Conservation (phyloP, 2,329 filamentous ascomycete species). For the Talaromyces sp. region DNA sequence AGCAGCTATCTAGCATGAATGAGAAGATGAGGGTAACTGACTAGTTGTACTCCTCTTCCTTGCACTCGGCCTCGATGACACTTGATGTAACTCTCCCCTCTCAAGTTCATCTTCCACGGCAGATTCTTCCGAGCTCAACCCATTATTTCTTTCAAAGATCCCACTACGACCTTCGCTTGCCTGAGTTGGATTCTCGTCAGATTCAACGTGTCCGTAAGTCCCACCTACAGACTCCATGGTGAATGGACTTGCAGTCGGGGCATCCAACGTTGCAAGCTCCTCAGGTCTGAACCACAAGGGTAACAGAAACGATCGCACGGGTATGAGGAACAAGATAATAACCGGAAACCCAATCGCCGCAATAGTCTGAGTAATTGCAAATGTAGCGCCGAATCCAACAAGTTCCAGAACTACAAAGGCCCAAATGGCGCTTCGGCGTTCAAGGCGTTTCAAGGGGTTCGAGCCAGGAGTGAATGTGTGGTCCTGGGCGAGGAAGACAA, state of each 20-base stretch:
- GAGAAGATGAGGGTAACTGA: neutral
- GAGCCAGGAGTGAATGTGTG: constrained; percentile 54
- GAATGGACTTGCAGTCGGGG: constrained; percentile 70
- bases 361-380: constrained; percentile 79
- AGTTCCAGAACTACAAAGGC: constrained; percentile 67
- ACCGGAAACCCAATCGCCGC: constrained; percentile 78
- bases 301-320: constrained; percentile 61
- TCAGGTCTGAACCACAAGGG: constrained; percentile 58
- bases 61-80: constrained; percentile 10
- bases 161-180: neutral
- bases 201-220: constrained; percentile 47
- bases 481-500: constrained; percentile 68
- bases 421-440: constrained; percentile 67
- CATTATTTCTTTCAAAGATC: constrained; percentile 20
- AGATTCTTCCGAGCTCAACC: constrained; percentile 23
- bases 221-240: constrained; percentile 74
- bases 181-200: constrained; percentile 20
- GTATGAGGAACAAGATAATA: constrained; percentile 67
- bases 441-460: constrained; percentile 60
- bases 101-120: constrained; percentile 40
- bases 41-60: constrained; percentile 18
- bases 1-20: neutral
- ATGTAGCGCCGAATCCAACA: constrained; percentile 70
- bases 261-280: constrained; percentile 64
- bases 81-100: constrained; percentile 40